phyloP scores from a whole-genome alignment of 1,284 basidiomycete genomes.

The Coniferiporia weirii region DNA sequence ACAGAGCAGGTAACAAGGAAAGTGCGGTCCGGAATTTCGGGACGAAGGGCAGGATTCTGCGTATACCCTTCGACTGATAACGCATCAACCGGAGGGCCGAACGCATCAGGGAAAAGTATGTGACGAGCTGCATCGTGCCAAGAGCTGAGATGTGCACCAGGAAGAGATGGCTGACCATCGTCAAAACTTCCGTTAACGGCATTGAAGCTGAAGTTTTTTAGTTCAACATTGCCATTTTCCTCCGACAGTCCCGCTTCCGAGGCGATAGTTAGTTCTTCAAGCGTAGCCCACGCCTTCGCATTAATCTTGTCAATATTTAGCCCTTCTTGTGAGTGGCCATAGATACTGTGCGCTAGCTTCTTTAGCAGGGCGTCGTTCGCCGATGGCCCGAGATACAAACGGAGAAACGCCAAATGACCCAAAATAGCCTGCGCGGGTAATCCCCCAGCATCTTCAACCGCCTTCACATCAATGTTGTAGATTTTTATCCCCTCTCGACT shows the following conservation, averaged over 20 bases:
- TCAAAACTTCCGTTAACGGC: constrained; percentile 58
- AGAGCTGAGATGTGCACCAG: constrained; percentile 56
- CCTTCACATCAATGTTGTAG: constrained; percentile 53
- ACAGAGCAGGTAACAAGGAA: constrained; percentile 92
- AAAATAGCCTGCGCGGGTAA: constrained; percentile 40
- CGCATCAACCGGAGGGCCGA: constrained; percentile 42
- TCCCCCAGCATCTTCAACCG: constrained; percentile 31
- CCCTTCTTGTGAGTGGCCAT: constrained; percentile 39
- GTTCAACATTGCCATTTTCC: constrained; percentile 22
- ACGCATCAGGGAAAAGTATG: constrained; percentile 82
- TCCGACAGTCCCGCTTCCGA: background rate
- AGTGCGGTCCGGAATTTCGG: constrained; percentile 86
- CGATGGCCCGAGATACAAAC: constrained; percentile 62
- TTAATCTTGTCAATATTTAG: constrained; percentile 44
- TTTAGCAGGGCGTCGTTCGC: constrained; percentile 50
- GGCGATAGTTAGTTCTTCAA: constrained; percentile 47
- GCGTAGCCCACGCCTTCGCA: constrained; percentile 50
- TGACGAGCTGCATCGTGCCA: constrained; percentile 92
- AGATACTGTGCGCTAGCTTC: constrained; percentile 41
- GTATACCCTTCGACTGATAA: constrained; percentile 42
- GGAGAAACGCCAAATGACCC: constrained; percentile 60
- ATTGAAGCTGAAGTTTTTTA: constrained; percentile 65
- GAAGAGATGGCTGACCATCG: constrained; percentile 49
- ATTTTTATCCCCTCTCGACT: constrained; percentile 47
- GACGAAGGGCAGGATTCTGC: constrained; percentile 69